Conservation (phyloP, 208 protist genomes). For the Sergeia podlipaevii region DNA sequence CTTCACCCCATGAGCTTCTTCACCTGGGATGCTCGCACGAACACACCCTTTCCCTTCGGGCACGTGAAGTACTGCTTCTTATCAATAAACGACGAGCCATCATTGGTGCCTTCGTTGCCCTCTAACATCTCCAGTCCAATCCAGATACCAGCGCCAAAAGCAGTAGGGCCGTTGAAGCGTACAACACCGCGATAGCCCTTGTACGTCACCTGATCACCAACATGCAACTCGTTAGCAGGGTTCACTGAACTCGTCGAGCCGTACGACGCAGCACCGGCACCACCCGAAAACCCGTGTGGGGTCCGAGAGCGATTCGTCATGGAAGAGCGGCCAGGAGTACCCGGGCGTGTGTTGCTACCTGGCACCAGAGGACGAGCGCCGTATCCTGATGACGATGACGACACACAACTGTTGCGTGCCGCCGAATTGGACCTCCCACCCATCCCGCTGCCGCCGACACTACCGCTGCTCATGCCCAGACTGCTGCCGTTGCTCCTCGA, state of each 20-base stretch:
- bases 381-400: no score
- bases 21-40: constrained; percentile 86
- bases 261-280: not conserved
- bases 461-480: no score
- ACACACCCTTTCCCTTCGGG: constrained; percentile 86
- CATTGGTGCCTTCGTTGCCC: constrained; percentile 86
- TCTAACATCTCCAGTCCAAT: constrained; percentile 90
- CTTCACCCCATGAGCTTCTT: constrained; percentile 34
- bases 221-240: constrained; percentile 64
- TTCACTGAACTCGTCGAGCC: constrained; percentile 18
- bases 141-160: constrained; percentile 84
- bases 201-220: constrained; percentile 80
- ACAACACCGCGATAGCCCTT: constrained; percentile 80
- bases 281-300: not conserved
- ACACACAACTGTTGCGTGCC: no score
- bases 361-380: not conserved
- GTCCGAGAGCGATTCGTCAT: not conserved
- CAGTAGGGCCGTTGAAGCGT: constrained; percentile 79
- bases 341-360: not conserved
- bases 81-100: constrained; percentile 89
- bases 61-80: constrained; percentile 90
- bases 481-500: constrained; percentile 22
- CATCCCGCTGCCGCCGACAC: no score
- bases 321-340: constrained; percentile 1
- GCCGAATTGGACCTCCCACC: no score